Conservation (phyloP, 768 basidiomycete species). For the Pleurotus citrinopileatus region DNA sequence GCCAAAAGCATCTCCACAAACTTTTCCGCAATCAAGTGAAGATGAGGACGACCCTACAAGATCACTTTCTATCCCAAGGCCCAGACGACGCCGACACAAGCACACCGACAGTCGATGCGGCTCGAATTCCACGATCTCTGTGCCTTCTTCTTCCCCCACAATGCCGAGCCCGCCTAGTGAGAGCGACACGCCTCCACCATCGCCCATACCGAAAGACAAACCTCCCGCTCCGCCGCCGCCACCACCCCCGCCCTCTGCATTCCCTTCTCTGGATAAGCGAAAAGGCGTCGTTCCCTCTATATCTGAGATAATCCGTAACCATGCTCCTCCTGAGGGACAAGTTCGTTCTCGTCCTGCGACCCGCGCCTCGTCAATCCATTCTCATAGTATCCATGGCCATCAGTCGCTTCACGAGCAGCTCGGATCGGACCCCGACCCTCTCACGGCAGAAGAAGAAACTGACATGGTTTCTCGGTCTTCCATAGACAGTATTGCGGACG, state of each 20-base stretch:
- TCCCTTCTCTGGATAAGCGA: constrained; percentile 26
- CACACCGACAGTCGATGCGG: constrained; percentile 28
- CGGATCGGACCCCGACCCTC: constrained; percentile 50
- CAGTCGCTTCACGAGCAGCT: constrained; percentile 47
- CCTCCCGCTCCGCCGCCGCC: constrained; percentile 11
- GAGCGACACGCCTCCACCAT: constrained; percentile 11
- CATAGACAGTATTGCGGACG: constrained; percentile 84
- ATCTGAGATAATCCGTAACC: constrained; percentile 81
- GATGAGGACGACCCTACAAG: constrained; percentile 43
- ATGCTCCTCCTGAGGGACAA: constrained; percentile 62
- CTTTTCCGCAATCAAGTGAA: constrained; percentile 34
- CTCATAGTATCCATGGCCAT: constrained; percentile 42
- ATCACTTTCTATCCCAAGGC: constrained; percentile 28
- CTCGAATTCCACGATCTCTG: constrained; percentile 20
- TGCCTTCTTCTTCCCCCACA: constrained; percentile 17
- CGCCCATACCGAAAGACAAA: constrained; percentile 12
- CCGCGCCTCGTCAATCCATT: constrained; percentile 44
- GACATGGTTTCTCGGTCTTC: constrained; percentile 79
- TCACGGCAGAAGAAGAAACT: constrained; percentile 53
- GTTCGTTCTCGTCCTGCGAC: constrained; percentile 44
- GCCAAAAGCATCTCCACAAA: constrained; percentile 24
- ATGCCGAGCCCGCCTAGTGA: constrained; percentile 10
- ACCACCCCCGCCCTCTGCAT: constrained; percentile 15
- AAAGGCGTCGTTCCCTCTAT: constrained; percentile 74
- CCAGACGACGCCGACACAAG: constrained; percentile 27